Conservation (phyloP, 257 asterid genomes). For the Nicotiana undulata region DNA sequence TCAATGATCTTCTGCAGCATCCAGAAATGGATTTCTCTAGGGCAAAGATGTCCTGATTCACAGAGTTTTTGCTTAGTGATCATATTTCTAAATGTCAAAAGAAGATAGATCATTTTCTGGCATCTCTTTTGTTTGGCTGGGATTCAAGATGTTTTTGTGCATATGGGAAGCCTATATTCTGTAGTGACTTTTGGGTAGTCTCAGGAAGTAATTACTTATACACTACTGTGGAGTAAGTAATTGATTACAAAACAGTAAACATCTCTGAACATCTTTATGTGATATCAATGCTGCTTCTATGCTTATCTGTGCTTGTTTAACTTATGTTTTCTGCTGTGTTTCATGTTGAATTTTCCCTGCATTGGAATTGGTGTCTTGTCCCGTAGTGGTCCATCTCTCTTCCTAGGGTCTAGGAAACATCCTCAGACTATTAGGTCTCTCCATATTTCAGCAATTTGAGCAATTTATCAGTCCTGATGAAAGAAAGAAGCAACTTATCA, state of each 20-base stretch:
- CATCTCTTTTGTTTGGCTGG: not conserved
- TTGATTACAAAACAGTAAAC: not conserved
- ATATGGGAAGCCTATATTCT: not conserved
- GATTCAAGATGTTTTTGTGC: not conserved
- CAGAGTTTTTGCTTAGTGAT: not conserved
- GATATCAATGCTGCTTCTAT: not conserved
- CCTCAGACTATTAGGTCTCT: not conserved
- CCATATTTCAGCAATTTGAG: not conserved
- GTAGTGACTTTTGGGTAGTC: not conserved
- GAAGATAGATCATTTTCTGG: not conserved
- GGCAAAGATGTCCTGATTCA: slow-evolving; percentile 36
- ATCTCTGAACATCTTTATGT: not conserved
- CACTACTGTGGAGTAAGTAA: not conserved
- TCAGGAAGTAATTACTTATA: not conserved
- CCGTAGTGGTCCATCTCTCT: not conserved
- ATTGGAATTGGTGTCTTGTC: not conserved
- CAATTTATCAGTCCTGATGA: not conserved
- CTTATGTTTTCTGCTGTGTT: not conserved
- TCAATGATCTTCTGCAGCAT: slow-evolving; percentile 38
- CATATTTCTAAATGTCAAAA: not conserved
- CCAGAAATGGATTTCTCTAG: slow-evolving; percentile 62
- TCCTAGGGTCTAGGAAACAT: not conserved
- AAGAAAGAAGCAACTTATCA: no score
- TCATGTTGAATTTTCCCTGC: not conserved
- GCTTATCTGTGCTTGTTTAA: not conserved